phyloP scores from a whole-genome alignment of 805 yeast species.

The Saccharomycopsis babjevae region DNA sequence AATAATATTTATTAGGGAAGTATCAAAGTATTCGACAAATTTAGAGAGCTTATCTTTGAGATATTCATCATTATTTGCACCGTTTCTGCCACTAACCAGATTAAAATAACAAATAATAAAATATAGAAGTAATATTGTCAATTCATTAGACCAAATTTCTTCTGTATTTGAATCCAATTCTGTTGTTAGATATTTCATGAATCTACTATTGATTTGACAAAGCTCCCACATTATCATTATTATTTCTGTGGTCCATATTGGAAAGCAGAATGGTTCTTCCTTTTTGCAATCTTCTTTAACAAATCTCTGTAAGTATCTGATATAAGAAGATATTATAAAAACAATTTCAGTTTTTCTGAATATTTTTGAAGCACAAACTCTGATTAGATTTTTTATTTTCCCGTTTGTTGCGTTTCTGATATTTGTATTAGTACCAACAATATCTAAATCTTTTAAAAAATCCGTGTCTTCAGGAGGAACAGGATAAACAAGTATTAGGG shows the following conservation, averaged over 20 bases:
- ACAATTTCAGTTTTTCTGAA: slow-evolving; percentile 45
- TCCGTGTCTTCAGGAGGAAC: slow-evolving; percentile 38
- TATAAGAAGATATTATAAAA: slow-evolving; percentile 37
- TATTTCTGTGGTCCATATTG: slow-evolving; percentile 44
- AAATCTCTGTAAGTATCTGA: slow-evolving; percentile 36
- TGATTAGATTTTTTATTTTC: slow-evolving; percentile 35
- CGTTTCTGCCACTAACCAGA: background rate
- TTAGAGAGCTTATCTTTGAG: slow-evolving; percentile 30
- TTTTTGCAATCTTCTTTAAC: slow-evolving; percentile 32
- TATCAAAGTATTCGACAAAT: slow-evolving; percentile 40
- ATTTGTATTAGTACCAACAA: slow-evolving; percentile 16
- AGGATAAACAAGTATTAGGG: slow-evolving; percentile 53
- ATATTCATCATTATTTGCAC: background rate
- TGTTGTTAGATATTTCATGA: slow-evolving; percentile 33
- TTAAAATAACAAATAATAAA: slow-evolving; percentile 41
- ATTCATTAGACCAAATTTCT: slow-evolving; percentile 35
- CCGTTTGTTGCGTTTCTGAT: slow-evolving; percentile 20
- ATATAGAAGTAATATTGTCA: slow-evolving; percentile 44
- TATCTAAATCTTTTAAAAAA: slow-evolving; percentile 29
- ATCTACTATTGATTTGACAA: slow-evolving; percentile 56
- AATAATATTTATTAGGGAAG: slow-evolving; percentile 14
- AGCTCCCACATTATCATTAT: slow-evolving; percentile 66
- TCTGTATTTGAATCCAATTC: slow-evolving; percentile 25
- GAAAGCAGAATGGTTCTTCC: background rate
- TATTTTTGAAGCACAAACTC: slow-evolving; percentile 43